Evolutionary conservation across 2,329 filamentous ascomycete species (phyloP).

Genomic region (Fusarium tupiense): DNA sequence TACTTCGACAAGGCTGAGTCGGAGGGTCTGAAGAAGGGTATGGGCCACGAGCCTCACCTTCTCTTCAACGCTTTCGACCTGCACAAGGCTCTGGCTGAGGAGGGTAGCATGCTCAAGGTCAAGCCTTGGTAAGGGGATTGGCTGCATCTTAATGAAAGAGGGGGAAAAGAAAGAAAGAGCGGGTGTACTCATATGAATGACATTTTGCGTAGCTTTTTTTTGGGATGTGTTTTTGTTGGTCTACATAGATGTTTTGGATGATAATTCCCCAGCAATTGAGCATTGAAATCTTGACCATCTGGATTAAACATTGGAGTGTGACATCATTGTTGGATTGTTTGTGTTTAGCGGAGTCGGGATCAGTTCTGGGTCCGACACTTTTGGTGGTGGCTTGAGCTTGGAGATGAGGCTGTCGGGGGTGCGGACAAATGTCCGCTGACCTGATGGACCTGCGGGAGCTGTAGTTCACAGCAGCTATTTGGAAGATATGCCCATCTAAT

Average conservation of each 20-base stretch:
- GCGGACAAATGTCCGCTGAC: background rate
- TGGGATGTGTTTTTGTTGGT: constrained; percentile 6
- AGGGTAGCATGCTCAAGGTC: constrained; percentile 88
- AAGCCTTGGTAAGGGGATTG: constrained; percentile 63
- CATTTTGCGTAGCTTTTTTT: constrained; percentile 26
- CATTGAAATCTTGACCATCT: constrained; percentile 7
- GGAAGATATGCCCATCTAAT: background rate
- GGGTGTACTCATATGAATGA: constrained; percentile 20
- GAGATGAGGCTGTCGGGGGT: background rate
- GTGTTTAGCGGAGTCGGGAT: background rate
- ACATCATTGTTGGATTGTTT: background rate
- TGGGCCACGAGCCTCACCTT: constrained; percentile 90
- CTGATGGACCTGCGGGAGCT: background rate
- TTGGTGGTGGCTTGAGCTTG: background rate
- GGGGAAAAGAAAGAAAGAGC: background rate
- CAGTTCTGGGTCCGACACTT: background rate
- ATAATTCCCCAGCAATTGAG: constrained; percentile 20
- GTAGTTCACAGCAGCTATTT: background rate
- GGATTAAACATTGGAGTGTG: background rate
- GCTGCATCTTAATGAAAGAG: background rate
- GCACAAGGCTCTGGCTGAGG: constrained; percentile 82
- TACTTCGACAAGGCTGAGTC: constrained; percentile 89
- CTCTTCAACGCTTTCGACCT: constrained; percentile 89
- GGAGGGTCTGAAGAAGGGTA: constrained; percentile 85
- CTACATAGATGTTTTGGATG: constrained; percentile 22